phyloP scores from a whole-genome alignment of 1,284 basidiomycete genomes.

The Chalciporus sp. region DNA sequence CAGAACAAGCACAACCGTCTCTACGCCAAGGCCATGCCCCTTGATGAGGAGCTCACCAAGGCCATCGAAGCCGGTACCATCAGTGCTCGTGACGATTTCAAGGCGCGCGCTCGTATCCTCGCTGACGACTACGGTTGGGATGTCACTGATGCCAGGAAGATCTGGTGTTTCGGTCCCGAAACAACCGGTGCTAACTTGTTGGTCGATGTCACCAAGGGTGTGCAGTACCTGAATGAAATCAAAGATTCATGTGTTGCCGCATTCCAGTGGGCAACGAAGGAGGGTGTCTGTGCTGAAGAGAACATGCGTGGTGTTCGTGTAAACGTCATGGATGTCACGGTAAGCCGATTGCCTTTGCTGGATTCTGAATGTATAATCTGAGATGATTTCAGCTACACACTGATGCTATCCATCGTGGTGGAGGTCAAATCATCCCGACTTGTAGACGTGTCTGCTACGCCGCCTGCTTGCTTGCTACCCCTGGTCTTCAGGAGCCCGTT shows the following conservation, averaged over 20 bases:
- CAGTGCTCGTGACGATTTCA: slow-evolving; percentile 96
- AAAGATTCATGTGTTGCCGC: slow-evolving; percentile 99
- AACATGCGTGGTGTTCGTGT: slow-evolving; percentile 98
- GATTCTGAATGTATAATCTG: neutral
- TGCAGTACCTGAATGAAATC: slow-evolving; percentile 98
- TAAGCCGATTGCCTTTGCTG: slow-evolving; percentile 39
- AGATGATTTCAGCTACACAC: slow-evolving; percentile 75
- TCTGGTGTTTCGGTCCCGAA: slow-evolving; percentile 99
- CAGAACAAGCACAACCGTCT: slow-evolving; percentile 99
- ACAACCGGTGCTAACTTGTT: slow-evolving; percentile 97
- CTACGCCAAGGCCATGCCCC: slow-evolving; percentile 89
- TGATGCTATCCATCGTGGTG: slow-evolving; percentile 99
- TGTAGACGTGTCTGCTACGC: slow-evolving; percentile 97
- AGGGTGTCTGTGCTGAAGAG: slow-evolving; percentile 97
- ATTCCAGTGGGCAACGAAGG: slow-evolving; percentile 99
- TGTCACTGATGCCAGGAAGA: slow-evolving; percentile 98
- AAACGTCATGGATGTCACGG: slow-evolving; percentile 96
- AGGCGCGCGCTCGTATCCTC: slow-evolving; percentile 91
- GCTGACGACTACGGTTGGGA: slow-evolving; percentile 99
- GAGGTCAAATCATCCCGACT: slow-evolving; percentile 97
- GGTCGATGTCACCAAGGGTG: slow-evolving; percentile 99
- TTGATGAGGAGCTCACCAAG: slow-evolving; percentile 92
- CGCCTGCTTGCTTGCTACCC: slow-evolving; percentile 89
- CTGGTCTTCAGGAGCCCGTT: slow-evolving; percentile 95
- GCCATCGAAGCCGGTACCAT: slow-evolving; percentile 92